Conservation (phyloP, 129 eudicot species). For the Silybum marianum region DNA sequence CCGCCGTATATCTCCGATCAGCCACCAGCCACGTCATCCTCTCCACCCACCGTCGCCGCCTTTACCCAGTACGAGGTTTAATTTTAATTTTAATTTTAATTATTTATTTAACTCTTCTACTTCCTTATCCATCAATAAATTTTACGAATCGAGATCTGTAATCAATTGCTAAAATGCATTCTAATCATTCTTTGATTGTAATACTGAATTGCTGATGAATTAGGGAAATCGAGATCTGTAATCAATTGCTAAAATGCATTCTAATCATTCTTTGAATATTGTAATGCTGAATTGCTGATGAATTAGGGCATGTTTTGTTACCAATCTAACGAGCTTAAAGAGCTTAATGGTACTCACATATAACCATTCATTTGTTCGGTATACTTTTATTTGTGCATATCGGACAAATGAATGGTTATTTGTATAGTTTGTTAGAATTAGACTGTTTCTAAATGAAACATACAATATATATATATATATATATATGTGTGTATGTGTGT, state of each 20-base stretch:
- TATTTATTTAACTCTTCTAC: background rate
- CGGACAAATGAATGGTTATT: too few species aligned
- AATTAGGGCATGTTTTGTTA: too few species aligned
- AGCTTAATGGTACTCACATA: too few species aligned
- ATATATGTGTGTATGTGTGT: too few species aligned
- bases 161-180: background rate
- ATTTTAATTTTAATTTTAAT: background rate
- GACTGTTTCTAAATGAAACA: too few species aligned
- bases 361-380: too few species aligned
- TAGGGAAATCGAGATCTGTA: background rate
- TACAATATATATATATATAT: too few species aligned
- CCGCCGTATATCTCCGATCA: slow-evolving; percentile 26
- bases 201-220: too few species aligned
- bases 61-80: slow-evolving; percentile 41
- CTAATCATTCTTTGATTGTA: background rate
- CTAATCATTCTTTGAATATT: background rate
- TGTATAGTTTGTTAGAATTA: too few species aligned
- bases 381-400: too few species aligned
- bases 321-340: too few species aligned
- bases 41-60: slow-evolving; percentile 29
- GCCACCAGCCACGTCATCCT: slow-evolving; percentile 15
- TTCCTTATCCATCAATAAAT: background rate
- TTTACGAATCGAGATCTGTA: background rate
- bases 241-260: background rate
- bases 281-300: too few species aligned